These are phyloP conservation scores for Cryptococcus sp. DNA, from an alignment of 1,284 basidiomycete species.

Conservation along the genomic window DNA sequence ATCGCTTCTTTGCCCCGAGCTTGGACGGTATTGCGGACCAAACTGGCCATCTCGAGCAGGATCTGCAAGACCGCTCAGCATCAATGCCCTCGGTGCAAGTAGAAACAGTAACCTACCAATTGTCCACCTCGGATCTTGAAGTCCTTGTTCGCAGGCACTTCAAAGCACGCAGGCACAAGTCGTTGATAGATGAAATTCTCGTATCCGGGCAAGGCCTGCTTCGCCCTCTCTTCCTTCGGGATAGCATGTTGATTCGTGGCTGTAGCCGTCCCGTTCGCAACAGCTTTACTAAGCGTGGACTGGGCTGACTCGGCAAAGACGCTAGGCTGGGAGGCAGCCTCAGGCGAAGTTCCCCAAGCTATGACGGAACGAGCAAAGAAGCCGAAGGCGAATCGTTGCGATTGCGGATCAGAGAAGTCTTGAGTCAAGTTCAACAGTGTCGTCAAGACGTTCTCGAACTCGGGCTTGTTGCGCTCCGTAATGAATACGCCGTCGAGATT, in stretches of 20 bases:
- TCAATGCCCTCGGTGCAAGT: not conserved
- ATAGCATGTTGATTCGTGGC: slow-evolving; percentile 45
- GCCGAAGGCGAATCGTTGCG: slow-evolving; percentile 77
- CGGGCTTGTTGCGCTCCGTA: slow-evolving; percentile 73
- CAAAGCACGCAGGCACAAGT: slow-evolving; percentile 79
- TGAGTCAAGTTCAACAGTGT: slow-evolving; percentile 64
- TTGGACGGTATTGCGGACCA: slow-evolving; percentile 76
- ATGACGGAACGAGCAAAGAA: slow-evolving; percentile 72
- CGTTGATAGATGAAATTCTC: slow-evolving; percentile 90
- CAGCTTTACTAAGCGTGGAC: slow-evolving; percentile 51
- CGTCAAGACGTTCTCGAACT: slow-evolving; percentile 76
- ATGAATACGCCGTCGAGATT: slow-evolving; percentile 83
- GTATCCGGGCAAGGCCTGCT: slow-evolving; percentile 78
- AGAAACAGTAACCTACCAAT: slow-evolving; percentile 61
- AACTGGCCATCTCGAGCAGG: slow-evolving; percentile 79
- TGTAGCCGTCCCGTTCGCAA: slow-evolving; percentile 44
- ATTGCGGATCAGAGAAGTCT: slow-evolving; percentile 69
- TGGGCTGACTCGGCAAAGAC: slow-evolving; percentile 46
- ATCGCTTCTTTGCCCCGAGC: slow-evolving; percentile 81
- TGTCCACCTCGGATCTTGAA: slow-evolving; percentile 88
- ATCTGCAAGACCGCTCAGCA: slow-evolving; percentile 60
- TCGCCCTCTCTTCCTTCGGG: slow-evolving; percentile 43
- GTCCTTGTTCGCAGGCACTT: slow-evolving; percentile 72
- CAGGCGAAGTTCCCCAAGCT: slow-evolving; percentile 72
- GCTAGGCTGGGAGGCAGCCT: slow-evolving; percentile 43